Conservation (phyloP, 768 basidiomycete species). For the Psilocybe sp. region DNA sequence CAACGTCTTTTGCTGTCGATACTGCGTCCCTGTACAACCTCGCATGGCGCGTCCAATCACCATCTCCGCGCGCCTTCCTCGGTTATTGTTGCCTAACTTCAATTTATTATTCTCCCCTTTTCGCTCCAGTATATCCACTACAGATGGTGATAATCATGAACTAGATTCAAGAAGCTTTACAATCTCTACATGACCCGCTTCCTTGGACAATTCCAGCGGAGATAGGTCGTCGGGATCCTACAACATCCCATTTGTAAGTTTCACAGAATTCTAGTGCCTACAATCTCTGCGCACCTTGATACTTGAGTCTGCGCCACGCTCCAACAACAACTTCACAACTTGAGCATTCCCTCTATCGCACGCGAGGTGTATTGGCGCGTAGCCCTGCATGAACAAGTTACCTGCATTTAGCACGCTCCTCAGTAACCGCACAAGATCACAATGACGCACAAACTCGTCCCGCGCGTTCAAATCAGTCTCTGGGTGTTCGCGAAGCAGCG, state of each 20-base stretch:
- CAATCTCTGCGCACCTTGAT: constrained; percentile 49
- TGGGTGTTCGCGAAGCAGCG: constrained; percentile 39
- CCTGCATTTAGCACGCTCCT: background rate
- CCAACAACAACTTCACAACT: constrained; percentile 56
- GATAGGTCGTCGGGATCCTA: constrained; percentile 72
- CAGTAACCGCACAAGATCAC: background rate
- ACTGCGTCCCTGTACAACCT: too few species aligned
- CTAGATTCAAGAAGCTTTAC: constrained; percentile 26
- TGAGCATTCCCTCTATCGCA: constrained; percentile 72
- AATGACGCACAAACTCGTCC: constrained; percentile 70
- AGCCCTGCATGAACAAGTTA: constrained; percentile 73
- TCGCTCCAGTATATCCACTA: constrained; percentile 8
- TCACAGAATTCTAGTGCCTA: background rate
- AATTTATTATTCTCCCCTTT: background rate
- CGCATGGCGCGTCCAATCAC: too few species aligned
- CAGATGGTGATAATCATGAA: constrained; percentile 13
- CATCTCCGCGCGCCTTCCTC: background rate
- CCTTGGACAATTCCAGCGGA: constrained; percentile 55
- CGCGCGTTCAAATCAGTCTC: constrained; percentile 50
- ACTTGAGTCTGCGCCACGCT: constrained; percentile 58
- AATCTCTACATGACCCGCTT: constrained; percentile 58
- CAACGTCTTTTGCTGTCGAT: background rate
- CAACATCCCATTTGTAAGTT: background rate
- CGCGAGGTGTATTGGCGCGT: constrained; percentile 84
- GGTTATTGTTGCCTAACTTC: background rate